Conservation (phyloP, 1,139 yeast genomes). For the Nakaseomyces sp. region DNA sequence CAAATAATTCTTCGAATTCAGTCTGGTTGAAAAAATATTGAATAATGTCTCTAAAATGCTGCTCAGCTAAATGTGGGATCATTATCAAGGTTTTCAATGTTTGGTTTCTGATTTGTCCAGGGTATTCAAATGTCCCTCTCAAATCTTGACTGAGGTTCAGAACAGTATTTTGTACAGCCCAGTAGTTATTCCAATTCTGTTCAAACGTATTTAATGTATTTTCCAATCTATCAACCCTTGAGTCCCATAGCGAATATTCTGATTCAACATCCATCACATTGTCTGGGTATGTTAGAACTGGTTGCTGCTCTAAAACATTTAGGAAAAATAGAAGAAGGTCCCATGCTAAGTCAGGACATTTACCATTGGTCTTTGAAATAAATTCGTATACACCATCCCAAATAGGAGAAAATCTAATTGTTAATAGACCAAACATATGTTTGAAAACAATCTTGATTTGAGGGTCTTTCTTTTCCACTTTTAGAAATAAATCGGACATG, state of each 20-base stretch:
- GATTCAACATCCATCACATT: slow-evolving; percentile 11
- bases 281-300: slow-evolving; percentile 17
- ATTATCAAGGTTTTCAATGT: slow-evolving; percentile 37
- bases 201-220: slow-evolving; percentile 28
- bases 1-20: slow-evolving; percentile 9
- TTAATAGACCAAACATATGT: slow-evolving; percentile 63
- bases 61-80: slow-evolving; percentile 61
- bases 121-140: slow-evolving; percentile 33
- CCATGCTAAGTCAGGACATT: slow-evolving; percentile 51
- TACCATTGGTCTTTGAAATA: slow-evolving; percentile 40
- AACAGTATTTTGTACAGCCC: slow-evolving; percentile 32
- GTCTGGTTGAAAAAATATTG: slow-evolving; percentile 41
- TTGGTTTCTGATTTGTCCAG: slow-evolving; percentile 27
- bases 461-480: slow-evolving; percentile 27
- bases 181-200: slow-evolving; percentile 25
- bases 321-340: slow-evolving; percentile 37
- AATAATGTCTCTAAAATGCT: slow-evolving; percentile 45
- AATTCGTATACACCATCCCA: slow-evolving; percentile 70
- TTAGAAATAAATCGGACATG: slow-evolving; percentile 43
- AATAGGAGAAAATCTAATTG: slow-evolving; percentile 73
- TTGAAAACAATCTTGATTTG: slow-evolving; percentile 42
- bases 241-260: slow-evolving; percentile 24
- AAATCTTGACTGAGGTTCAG: slow-evolving; percentile 32
- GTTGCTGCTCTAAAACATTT: slow-evolving; percentile 17
- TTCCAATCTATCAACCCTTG: slow-evolving; percentile 33